These are phyloP conservation scores for Whalleya microplaca DNA, from an alignment of 2,329 filamentous ascomycete species.

Conservation along the genomic window DNA sequence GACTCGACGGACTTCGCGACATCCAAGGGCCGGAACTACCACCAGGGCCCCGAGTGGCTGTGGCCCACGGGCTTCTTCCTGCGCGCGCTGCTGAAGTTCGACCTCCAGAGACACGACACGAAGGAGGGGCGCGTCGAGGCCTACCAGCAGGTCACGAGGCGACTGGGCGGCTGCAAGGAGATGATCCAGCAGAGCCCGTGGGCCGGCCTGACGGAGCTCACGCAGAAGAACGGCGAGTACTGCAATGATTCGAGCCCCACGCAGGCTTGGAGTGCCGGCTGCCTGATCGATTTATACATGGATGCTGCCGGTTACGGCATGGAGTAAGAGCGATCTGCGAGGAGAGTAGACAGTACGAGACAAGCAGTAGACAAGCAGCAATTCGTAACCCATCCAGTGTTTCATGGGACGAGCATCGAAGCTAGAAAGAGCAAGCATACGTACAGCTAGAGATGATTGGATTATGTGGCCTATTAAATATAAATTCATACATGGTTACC, in stretches of 20 bases:
- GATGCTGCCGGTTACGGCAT: slow-evolving; percentile 66
- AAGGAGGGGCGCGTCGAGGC: slow-evolving; percentile 76
- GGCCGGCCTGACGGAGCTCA: slow-evolving; percentile 92
- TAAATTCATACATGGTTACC: not conserved
- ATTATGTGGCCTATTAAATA: not conserved
- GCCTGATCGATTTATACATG: slow-evolving; percentile 94
- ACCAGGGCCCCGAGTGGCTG: slow-evolving; percentile 97
- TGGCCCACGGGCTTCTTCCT: slow-evolving; percentile 98
- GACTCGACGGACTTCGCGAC: slow-evolving; percentile 91
- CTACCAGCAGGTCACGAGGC: slow-evolving; percentile 90
- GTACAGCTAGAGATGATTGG: not conserved
- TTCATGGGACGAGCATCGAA: not conserved
- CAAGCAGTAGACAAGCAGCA: not conserved
- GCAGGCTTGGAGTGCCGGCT: slow-evolving; percentile 94
- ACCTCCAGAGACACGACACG: slow-evolving; percentile 70
- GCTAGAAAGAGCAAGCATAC: not conserved
- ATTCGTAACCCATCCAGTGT: not conserved
- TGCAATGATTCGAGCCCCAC: slow-evolving; percentile 92
- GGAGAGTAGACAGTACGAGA: not conserved
- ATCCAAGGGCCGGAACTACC: slow-evolving; percentile 94
- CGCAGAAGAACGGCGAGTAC: slow-evolving; percentile 82
- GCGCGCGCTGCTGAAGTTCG: slow-evolving; percentile 87
- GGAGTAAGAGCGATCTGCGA: slow-evolving; percentile 6
- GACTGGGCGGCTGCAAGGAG: slow-evolving; percentile 81
- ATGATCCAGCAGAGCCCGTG: slow-evolving; percentile 80